phyloP scores from a whole-genome alignment of 202 grass and related monocot species.

The Panicum hallii region DNA sequence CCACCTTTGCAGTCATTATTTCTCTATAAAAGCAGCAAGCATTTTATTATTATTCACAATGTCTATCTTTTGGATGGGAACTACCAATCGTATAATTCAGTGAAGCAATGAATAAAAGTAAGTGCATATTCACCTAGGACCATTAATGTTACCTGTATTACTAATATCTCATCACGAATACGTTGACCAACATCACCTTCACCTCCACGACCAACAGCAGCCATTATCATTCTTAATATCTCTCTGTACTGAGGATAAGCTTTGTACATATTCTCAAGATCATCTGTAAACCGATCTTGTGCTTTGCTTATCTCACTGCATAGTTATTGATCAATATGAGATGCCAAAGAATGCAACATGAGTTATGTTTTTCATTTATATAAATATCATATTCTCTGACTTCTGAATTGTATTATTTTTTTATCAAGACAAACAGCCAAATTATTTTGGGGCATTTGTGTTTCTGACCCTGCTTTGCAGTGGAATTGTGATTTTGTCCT shows the following conservation, averaged over 20 bases:
- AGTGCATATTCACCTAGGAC: conserved; percentile 37
- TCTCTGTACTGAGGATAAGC: conserved; percentile 82
- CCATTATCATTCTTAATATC: conserved; percentile 86
- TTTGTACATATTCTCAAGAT: conserved; percentile 86
- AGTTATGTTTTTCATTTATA: conserved; percentile 13
- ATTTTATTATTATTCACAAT: conserved; percentile 26
- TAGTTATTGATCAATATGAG: conserved; percentile 33
- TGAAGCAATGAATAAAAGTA: conserved; percentile 39
- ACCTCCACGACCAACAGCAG: conserved; percentile 92
- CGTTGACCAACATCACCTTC: conserved; percentile 99
- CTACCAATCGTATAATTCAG: background rate
- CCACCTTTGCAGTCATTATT: conserved; percentile 96
- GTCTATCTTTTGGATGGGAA: conserved; percentile 15
- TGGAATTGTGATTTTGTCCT: too few relatives aligned
- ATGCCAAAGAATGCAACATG: conserved; percentile 30
- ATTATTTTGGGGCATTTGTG: background rate
- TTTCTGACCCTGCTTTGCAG: too few relatives aligned
- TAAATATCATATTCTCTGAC: conserved; percentile 13
- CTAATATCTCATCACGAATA: conserved; percentile 99
- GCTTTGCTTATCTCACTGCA: conserved; percentile 99
- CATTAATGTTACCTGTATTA: conserved; percentile 80
- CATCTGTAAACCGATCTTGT: conserved; percentile 89
- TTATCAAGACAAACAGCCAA: conserved; percentile 29
- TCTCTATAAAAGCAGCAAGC: conserved; percentile 66
- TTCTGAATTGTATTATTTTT: conserved; percentile 15